Base-by-base conservation (phyloP, 2,329 filamentous ascomycete species). In the Fusarium nisikadoi region DNA sequence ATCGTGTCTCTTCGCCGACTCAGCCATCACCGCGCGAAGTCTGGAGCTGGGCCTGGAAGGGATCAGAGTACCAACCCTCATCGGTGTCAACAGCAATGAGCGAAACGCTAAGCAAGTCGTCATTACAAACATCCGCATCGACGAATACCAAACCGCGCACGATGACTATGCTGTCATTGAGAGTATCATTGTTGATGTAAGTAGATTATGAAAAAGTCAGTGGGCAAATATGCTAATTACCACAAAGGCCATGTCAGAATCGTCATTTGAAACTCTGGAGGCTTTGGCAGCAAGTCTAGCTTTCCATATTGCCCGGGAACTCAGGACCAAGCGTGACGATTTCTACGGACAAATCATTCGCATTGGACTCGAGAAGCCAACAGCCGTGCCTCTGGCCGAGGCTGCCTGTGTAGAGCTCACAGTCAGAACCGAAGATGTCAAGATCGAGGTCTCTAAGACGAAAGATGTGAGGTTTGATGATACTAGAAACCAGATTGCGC, bases 21-120 rank as follows among this genome's bases (percentile, higher is more conserved):
- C 71, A 9, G 70, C 62, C 3, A 62, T 79, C 55, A 72, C 71
- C 6, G 73, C 73, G 33, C 79, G 80, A 25, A 80, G 77, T 17
- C 33, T 78, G 61, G 77, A 42, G 33, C 78, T 92, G 49, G 83
- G 84, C 41, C 79, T 94, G 13, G 85, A 86, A 50, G 85, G 87
- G 25, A 79, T 94, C 55, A 86, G 85, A 41, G 85, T 94, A 14
- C 91, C 92, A 31, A 90, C 89, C 36, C 79, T 95, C 54, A 88
- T 95, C 50, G 93, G 93, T 2, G 88, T 95, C 33, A 94, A 95
- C 75, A 80, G 83, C 27, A 92, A 94, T 75, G 93, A 95, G 84
- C 84, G 93, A 69, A 71, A 81, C 39, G 86, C 85, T 7, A 92
- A 89, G 80, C 92, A 94, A 81, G 86, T 91, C 56, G 86, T 94